Evolutionary conservation across 1,139 yeast genomes (phyloP).

Genomic region (Suhomyces yuchorum): DNA sequence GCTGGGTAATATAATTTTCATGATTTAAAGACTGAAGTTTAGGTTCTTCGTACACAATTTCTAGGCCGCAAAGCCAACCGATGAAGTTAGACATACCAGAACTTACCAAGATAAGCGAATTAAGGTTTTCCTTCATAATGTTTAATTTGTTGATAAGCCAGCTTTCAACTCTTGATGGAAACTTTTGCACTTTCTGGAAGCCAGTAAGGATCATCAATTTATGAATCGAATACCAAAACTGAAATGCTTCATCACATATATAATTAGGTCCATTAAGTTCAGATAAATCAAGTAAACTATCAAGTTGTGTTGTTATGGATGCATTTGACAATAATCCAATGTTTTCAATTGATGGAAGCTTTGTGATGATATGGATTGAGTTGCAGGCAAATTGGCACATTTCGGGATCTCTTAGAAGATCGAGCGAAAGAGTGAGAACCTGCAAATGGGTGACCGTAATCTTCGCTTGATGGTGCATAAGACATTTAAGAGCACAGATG

Average conservation of each 20-base stretch:
- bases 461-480: background rate
- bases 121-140: constrained; percentile 4
- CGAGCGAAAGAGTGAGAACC: constrained; percentile 46
- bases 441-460: constrained; percentile 11
- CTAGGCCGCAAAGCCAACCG: constrained; percentile 45
- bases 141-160: constrained; percentile 55
- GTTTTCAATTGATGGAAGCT: constrained; percentile 15
- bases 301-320: constrained; percentile 45
- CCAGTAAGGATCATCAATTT: constrained; percentile 37
- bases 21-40: background rate
- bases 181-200: constrained; percentile 8
- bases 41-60: constrained; percentile 5
- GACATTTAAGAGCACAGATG: background rate
- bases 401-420: constrained; percentile 41
- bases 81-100: constrained; percentile 38
- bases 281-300: constrained; percentile 52
- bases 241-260: constrained; percentile 48
- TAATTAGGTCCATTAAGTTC: constrained; percentile 60
- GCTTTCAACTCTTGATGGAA: constrained; percentile 23
- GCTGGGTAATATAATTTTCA: background rate
- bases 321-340: constrained; percentile 32
- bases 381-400: constrained; percentile 25
- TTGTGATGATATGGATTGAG: constrained; percentile 21
- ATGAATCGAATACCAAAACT: constrained; percentile 54
- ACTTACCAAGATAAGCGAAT: constrained; percentile 1